Percentiles rank a stretch among this genome's conserved stretches.
Conservation (phyloP, 225 moss, liverwort and hornwort genomes). For the Bryum argenteum region DNA sequence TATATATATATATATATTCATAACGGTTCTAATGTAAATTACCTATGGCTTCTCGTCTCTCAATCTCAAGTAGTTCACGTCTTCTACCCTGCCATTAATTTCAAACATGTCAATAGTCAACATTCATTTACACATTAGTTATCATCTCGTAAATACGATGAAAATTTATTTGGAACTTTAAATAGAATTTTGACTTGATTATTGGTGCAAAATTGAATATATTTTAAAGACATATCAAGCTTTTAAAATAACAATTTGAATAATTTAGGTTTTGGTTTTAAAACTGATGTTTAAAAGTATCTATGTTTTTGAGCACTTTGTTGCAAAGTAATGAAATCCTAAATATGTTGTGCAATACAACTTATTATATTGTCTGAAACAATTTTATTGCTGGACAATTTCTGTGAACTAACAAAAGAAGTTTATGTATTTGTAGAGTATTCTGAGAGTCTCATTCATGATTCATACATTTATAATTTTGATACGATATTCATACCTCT, state of each 20-base stretch:
- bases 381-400: no score
- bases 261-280: neutral
- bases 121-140: no score
- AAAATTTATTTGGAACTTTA: no score
- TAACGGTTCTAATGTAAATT: neutral
- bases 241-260: accelerated
- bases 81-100: slow-evolving; percentile 62
- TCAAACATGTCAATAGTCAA: neutral
- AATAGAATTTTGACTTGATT: no score
- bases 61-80: slow-evolving; percentile 79
- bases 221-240: accelerated
- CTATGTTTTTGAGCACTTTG: no score
- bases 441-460: no score
- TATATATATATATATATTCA: neutral
- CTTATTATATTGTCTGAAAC: no score
- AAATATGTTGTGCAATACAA: no score
- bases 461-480: neutral
- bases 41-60: slow-evolving; percentile 93
- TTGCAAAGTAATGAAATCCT: no score
- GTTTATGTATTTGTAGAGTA: no score
- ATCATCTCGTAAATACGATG: no score
- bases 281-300: accelerated
- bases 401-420: no score
- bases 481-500: slow-evolving; percentile 35
- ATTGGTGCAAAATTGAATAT: accelerated